Evolutionary conservation across 2,329 filamentous ascomycete genomes (phyloP), one percentile per base, ranked within the genome.

Genomic region (Diplodia sapinea): DNA sequence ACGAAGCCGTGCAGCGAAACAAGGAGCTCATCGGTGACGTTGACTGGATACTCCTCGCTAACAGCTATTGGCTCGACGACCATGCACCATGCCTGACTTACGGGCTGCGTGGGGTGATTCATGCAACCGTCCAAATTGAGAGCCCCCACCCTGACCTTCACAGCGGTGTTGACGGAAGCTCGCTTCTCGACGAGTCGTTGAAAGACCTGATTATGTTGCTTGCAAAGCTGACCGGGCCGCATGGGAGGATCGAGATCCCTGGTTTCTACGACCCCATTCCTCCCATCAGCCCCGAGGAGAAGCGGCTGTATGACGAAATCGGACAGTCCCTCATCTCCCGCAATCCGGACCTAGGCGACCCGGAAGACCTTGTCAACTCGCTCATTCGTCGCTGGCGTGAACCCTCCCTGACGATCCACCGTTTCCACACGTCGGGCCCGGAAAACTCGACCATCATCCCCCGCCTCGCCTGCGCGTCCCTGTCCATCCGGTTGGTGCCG

Each of bases 21-120:
- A 96, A 96, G 78, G 85, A 89, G 15, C 85, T 92, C 29, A 97
- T 99, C 72, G 95, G 95, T 1, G 85, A 92, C 11, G 89, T 99
- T 2, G 94, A 99, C 79, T 98, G 95, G 83, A 95, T 99, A 66
- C 82, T 99, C 38, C 83, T 99, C 47, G 94, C 95, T 26, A 99
- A 99, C 82, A 97, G 94, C 79, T 99, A 99, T 82, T 99, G 95
- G 95, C 85, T 99, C 1, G 93, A 98, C 75, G 94, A 99, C 75
- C 91, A 96, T 71, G 93, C 96, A 2, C 95, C 95, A 0, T 99
- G 95, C 76, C 82, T 99, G 68, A 99, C 95, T 0, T 99, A 99
- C 70, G 95, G 95, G 1, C 85, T 98, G 7, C 88, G 95, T 59
- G 95, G 95, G 29, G 94, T 99, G 31, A 89, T 99, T 26, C 94